These are phyloP conservation scores for Colletotrichum sp. DNA, from an alignment of 2,329 filamentous ascomycete genomes.

Conservation along the genomic window DNA sequence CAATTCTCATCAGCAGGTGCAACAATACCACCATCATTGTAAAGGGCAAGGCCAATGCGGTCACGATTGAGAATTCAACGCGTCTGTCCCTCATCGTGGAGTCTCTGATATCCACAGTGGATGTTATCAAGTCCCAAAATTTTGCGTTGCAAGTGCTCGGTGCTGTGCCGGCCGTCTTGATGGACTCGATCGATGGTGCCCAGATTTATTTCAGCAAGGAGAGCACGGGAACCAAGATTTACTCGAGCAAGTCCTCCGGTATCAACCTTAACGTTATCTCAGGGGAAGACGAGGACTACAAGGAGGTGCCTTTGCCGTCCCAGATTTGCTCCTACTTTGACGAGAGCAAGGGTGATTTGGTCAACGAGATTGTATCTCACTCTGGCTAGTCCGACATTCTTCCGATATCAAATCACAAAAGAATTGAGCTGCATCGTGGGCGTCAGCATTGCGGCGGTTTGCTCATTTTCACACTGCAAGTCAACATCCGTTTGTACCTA, in stretches of 20 bases:
- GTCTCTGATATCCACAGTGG: slow-evolving; percentile 86
- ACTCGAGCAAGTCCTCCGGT: slow-evolving; percentile 85
- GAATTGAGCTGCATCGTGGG: background rate
- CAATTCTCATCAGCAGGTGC: slow-evolving; percentile 90
- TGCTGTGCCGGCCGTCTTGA: slow-evolving; percentile 81
- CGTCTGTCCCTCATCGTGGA: slow-evolving; percentile 88
- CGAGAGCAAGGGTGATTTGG: slow-evolving; percentile 72
- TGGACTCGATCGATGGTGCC: slow-evolving; percentile 93
- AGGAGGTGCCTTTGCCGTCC: slow-evolving; percentile 85
- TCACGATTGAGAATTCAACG: slow-evolving; percentile 89
- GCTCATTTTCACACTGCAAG: background rate
- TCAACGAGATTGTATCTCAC: slow-evolving; percentile 96
- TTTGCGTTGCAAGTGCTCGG: slow-evolving; percentile 94
- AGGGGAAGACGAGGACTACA: slow-evolving; percentile 78
- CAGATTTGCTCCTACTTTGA: slow-evolving; percentile 84
- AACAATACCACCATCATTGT: slow-evolving; percentile 89
- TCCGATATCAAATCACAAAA: background rate
- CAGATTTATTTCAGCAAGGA: slow-evolving; percentile 86
- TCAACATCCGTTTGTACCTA: background rate
- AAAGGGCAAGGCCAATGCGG: slow-evolving; percentile 94
- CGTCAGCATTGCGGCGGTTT: background rate
- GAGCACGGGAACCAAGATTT: slow-evolving; percentile 80
- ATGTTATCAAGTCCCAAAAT: slow-evolving; percentile 93
- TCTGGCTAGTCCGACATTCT: slow-evolving; percentile 63
- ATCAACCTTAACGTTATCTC: slow-evolving; percentile 86